Conservation (phyloP, 176 grass and related monocot genomes). For the Carex pumila region DNA sequence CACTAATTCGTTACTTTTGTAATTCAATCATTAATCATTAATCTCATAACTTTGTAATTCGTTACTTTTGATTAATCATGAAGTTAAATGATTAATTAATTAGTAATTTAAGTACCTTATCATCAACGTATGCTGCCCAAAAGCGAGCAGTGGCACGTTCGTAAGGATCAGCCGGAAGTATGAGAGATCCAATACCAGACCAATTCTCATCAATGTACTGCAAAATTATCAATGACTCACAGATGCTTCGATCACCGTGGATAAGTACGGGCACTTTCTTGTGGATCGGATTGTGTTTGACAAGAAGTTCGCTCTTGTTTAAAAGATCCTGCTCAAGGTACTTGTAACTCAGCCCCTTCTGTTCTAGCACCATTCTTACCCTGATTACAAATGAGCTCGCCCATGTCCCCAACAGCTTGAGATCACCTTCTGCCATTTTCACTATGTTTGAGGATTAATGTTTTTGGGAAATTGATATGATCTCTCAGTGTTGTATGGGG, state of each 20-base stretch:
- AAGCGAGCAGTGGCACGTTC: constrained; percentile 24
- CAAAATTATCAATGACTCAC: constrained; percentile 14
- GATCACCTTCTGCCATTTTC: not conserved
- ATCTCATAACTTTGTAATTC: no score
- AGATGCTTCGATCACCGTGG: constrained; percentile 5
- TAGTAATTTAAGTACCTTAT: constrained; percentile 25
- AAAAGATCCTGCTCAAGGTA: not conserved
- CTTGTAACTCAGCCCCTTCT: constrained; percentile 16
- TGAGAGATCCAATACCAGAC: not conserved
- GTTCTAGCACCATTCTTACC: not conserved
- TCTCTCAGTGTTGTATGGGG: no score
- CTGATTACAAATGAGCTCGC: not conserved
- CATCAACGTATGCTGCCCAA: constrained; percentile 44
- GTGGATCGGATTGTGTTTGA: not conserved
- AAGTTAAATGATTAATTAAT: not conserved
- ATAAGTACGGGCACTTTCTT: constrained; percentile 15
- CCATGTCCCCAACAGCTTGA: constrained; percentile 12
- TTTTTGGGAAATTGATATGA: not conserved
- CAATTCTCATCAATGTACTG: constrained; percentile 22
- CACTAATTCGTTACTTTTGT: not conserved
- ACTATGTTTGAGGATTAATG: not conserved
- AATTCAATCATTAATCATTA: not conserved
- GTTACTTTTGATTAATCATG: not conserved
- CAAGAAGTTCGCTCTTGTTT: constrained; percentile 19
- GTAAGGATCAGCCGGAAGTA: constrained; percentile 15